Evolutionary conservation across 257 asterid species (phyloP).

Genomic region (Gynochthodes officinalis): DNA sequence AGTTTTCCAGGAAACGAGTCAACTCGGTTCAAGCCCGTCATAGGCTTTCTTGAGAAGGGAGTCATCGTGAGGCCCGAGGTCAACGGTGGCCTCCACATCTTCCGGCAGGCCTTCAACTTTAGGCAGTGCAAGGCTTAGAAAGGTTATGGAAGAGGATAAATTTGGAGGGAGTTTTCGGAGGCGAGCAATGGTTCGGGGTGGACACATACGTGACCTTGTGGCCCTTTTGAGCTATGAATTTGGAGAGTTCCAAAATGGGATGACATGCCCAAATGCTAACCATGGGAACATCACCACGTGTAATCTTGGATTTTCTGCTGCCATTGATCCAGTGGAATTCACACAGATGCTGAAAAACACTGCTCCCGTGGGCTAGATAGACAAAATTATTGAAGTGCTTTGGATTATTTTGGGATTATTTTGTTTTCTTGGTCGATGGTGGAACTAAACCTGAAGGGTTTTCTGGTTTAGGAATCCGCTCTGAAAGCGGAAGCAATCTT

Average conservation of each 20-base stretch:
- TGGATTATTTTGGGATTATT: too few relatives aligned
- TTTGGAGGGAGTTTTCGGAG: constrained; percentile 42
- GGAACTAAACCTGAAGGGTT: too few relatives aligned
- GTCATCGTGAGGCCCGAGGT: constrained; percentile 4
- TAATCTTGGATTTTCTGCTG: not conserved
- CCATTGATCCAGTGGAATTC: too few relatives aligned
- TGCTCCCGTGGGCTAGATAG: too few relatives aligned
- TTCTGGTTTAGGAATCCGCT: too few relatives aligned
- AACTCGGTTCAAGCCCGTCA: constrained; percentile 19
- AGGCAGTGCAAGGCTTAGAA: constrained; percentile 37
- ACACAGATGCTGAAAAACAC: too few relatives aligned
- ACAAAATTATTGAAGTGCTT: too few relatives aligned
- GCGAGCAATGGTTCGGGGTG: constrained; percentile 46
- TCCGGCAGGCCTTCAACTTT: constrained; percentile 13
- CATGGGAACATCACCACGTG: constrained; percentile 54
- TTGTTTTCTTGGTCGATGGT: too few relatives aligned
- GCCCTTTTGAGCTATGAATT: constrained; percentile 38
- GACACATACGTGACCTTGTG: constrained; percentile 44
- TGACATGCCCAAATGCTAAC: constrained; percentile 56
- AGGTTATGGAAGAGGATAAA: constrained; percentile 27
- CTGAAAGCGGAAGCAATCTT: too few relatives aligned
- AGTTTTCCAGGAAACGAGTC: not conserved
- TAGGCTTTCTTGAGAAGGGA: constrained; percentile 23
- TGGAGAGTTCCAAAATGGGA: constrained; percentile 46
- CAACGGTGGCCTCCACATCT: constrained; percentile 30